These are phyloP conservation scores for Mikania micrantha DNA, from an alignment of 129 eudicot species.

Conservation along the genomic window DNA sequence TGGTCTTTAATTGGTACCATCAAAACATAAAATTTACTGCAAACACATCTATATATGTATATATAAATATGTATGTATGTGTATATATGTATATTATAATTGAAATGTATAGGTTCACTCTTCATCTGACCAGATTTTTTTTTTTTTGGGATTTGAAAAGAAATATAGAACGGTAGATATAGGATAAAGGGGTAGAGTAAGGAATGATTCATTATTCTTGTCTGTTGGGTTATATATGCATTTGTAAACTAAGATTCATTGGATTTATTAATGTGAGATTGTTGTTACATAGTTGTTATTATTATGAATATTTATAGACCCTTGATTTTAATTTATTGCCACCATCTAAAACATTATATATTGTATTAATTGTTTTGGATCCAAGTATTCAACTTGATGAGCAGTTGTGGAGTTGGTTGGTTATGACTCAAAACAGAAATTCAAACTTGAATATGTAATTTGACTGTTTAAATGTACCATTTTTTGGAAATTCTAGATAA, in stretches of 20 bases:
- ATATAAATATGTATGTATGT: not conserved
- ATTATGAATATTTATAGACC: not conserved
- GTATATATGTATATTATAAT: not conserved
- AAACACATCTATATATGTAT: not conserved
- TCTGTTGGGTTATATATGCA: slow-evolving; percentile 29
- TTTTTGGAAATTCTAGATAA: too few species aligned
- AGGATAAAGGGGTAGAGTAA: slow-evolving; percentile 21
- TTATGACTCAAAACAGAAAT: too few species aligned
- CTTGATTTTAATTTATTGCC: not conserved
- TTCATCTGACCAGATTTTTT: slow-evolving; percentile 28
- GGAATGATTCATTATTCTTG: slow-evolving; percentile 22
- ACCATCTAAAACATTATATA: not conserved
- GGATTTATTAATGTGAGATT: slow-evolving; percentile 20
- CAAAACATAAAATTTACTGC: not conserved
- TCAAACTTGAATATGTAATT: too few species aligned
- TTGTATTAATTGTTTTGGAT: not conserved
- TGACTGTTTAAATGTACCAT: too few species aligned
- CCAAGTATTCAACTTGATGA: too few species aligned
- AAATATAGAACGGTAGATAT: slow-evolving; percentile 13
- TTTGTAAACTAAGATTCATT: slow-evolving; percentile 25
- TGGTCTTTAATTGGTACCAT: slow-evolving; percentile 34
- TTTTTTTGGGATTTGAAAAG: not conserved
- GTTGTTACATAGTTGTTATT: not conserved
- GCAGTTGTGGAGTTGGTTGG: too few species aligned
- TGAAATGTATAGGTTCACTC: slow-evolving; percentile 27